Evolutionary conservation across 2,329 filamentous ascomycete species (phyloP), one percentile per base, ranked within the genome.

Genomic region (Magnaporthales sp.): DNA sequence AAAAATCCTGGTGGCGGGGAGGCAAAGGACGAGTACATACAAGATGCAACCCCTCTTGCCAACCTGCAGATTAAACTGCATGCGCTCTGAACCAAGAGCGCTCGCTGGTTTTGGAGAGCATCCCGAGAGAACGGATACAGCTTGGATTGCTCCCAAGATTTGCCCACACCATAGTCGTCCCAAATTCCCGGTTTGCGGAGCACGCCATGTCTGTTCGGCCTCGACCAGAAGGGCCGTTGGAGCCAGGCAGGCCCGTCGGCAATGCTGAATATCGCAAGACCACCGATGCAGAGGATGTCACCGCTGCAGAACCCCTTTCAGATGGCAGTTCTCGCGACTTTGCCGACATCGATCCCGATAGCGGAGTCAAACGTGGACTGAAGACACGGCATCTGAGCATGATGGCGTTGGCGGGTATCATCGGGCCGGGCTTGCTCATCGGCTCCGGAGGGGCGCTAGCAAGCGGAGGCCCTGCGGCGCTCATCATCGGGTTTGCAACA

Each of bases 401-500:
- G 83, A 86, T 87, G 84, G 84, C 84, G 6, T 75, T 87, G 70
- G 88, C 83, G 69, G 86, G 79, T 72, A 89, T 81, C 78, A 87
- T 84, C 68, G 90, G 91, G 0, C 89, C 90, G 4, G 90, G 90
- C 26, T 79, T 93, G 56, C 82, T 93, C 3, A 87, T 92, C 66
- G 90, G 90, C 19, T 84, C 88, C 2, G 90, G 91, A 46, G 86
- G 88, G 62, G 90, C 90, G 0, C 78, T 93, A 27, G 80, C 84
- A 13, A 84, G 82, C 58, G 90, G 89, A 66, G 91, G 91, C 0
- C 90, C 91, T 19, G 90, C 89, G 0, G 87, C 89, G 0, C 77
- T 92, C 63, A 75, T 93, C 46, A 91, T 93, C 72, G 90, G 90
- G 1, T 93, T 93, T 70, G 85, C 83, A 10, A 78, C 91, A 30